Evolutionary conservation across 2,329 filamentous ascomycete genomes (phyloP), one percentile per base, ranked within the genome.

Genomic region (Fusarium sp.): DNA sequence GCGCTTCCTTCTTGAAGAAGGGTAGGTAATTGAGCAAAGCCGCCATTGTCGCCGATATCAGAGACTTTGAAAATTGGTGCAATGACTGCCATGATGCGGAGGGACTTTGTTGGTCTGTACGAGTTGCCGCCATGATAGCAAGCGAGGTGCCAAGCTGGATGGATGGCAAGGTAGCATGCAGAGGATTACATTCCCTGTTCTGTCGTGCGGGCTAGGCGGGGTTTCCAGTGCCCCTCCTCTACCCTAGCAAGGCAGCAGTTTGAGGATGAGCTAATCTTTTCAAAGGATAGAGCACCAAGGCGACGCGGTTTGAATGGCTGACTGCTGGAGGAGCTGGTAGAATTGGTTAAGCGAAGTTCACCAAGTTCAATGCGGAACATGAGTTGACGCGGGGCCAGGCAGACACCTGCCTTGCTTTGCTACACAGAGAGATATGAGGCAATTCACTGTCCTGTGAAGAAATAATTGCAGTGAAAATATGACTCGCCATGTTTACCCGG

Each of bases 1-100:
- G 15, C 29, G 31, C 21, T 21, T 67, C 42, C 10, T 27, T 55
- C 8, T 45, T 63, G 31, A 35, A 51, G 38, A 69, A 66, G 12
- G 66, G 56, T 16, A 66, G 10, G 23, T 69, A 66, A 18, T 42
- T 39, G 12, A 66, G 52, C 10, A 69, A 31, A 16, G 21, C 23
- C 23, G 56, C 41, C 62, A 69, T 69, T 27, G 23, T 4, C 1
- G 3, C 5, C 7, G 19, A 16, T 15, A 42, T n/a, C 8, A 3
- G 1, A 39, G 19, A 54, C 5, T 12, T n/a, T 21, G 49, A 2
- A 27, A 39, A 18, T 7, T 37, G 8, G 9, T n/a, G 33, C 14
- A 25, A 19, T 9, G 35, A 19, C 5, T 29, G 16, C 31, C n/a
- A 31, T 55, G 46, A n/a, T 11, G 37, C 10, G 18, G n/a, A 12